These are phyloP conservation scores for Trichoderma afroharzianum DNA, from an alignment of 2,329 filamentous ascomycete genomes.

Conservation along the genomic window DNA sequence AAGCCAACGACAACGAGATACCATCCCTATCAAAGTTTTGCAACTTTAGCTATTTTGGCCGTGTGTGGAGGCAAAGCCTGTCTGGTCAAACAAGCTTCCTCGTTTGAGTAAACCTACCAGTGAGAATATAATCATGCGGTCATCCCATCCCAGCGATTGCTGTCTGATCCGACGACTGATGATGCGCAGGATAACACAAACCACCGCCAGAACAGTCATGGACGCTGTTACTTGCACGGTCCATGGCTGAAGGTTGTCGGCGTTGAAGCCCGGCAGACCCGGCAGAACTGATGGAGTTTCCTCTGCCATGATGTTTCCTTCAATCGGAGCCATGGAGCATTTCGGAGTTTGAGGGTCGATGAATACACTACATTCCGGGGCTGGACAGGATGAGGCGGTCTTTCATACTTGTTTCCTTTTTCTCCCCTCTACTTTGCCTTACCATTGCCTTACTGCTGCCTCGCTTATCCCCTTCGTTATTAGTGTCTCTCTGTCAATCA, in stretches of 20 bases:
- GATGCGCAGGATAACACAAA: slow-evolving; percentile 38
- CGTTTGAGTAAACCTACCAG: slow-evolving; percentile 34
- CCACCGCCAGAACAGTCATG: slow-evolving; percentile 39
- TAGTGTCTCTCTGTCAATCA: background rate
- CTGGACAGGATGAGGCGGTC: background rate
- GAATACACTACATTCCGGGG: background rate
- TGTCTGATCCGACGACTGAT: slow-evolving; percentile 38
- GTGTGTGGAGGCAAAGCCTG: background rate
- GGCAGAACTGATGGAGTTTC: slow-evolving; percentile 14
- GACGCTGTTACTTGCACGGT: slow-evolving; percentile 35
- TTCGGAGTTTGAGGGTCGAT: background rate
- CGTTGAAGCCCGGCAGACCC: slow-evolving; percentile 24
- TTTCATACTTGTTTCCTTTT: slow-evolving; percentile 7
- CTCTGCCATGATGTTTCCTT: background rate
- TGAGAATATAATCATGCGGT: slow-evolving; percentile 46
- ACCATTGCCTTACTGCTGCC: background rate
- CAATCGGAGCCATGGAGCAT: slow-evolving; percentile 12
- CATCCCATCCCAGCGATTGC: slow-evolving; percentile 46
- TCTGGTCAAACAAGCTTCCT: background rate
- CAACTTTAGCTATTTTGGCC: background rate
- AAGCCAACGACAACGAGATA: slow-evolving; percentile 42
- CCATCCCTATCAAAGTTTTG: slow-evolving; percentile 31
- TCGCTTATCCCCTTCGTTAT: background rate
- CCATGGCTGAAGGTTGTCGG: slow-evolving; percentile 41
- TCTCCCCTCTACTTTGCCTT: background rate